Base-by-base conservation (phyloP, 305 asterid genomes). In the Fraxinus angustifolia region DNA sequence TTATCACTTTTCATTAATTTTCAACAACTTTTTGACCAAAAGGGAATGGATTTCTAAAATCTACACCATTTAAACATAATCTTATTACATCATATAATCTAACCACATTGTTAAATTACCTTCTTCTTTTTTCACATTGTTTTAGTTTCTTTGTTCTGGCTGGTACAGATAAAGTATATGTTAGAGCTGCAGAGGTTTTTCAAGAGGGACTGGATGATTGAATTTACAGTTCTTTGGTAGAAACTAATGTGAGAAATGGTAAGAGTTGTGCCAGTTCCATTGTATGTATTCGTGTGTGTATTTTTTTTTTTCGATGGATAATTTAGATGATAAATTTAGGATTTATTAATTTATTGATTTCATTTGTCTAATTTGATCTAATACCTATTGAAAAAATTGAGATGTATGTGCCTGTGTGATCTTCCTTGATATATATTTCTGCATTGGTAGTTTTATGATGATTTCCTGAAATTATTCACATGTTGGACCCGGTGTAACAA, bases 51-150 rank as follows among this genome's bases (percentile, higher is more conserved):
- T 56, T 56, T 56, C 26, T 17, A 56, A 56, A 56, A 56, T 56
- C 28, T 17, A 17, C 67, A 56, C 67, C 67, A 56, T 56, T 56
- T 5, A 56, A 0, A 56, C 28, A 56, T 6, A 56, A 56, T 56
- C 67, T 56, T 17, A 56, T 56, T 56, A 56, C 67, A 56, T 56
- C 56, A 12, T 45, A 45, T 45, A 12, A 45, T 14, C 56, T 45
- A 45, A 45, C 56, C 17, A 12, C 56, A 45, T 12, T 45, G 6
- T 14, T 45, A 45, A 45, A 45, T 45, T 11, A 45, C 56, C 56
- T 45, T 45, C 56, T 67, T 58, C 48, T 76, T 50, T 82, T 79
- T 45, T 50, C 21, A 83, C 82, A 34, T 60, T 68, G n/a, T 30
- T 80, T 75, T 8, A 76, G 53, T 26, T 76, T 34, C 17, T 8